Evolutionary conservation across 257 asterid species (phyloP).

Genomic region (Capsicum baccatum): DNA sequence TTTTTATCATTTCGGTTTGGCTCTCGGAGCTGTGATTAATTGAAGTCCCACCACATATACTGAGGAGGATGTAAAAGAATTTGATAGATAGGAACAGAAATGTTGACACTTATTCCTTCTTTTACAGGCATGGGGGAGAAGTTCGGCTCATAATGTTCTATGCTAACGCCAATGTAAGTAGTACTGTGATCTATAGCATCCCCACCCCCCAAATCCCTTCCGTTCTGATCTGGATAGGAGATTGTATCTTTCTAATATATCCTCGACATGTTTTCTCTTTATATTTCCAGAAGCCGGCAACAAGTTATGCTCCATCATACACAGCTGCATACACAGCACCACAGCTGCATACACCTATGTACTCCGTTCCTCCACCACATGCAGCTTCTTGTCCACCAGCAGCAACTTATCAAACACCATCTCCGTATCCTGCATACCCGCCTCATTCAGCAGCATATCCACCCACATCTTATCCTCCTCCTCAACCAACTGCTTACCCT

Average conservation of each 20-base stretch:
- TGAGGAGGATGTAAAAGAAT: neutral
- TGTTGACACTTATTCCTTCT: constrained; percentile 34
- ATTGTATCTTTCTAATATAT: neutral
- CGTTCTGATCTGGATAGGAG: neutral
- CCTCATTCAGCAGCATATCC: constrained; percentile 43
- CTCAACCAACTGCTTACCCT: constrained; percentile 34
- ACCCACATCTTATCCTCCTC: constrained; percentile 38
- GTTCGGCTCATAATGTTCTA: constrained; percentile 85
- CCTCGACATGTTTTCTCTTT: constrained; percentile 20
- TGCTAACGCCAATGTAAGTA: constrained; percentile 68
- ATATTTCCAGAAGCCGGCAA: constrained; percentile 50
- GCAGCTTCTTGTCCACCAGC: constrained; percentile 25
- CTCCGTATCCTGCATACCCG: constrained; percentile 44
- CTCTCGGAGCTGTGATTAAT: neutral
- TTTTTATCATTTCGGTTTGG: neutral
- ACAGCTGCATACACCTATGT: constrained; percentile 34
- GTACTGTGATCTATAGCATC: neutral
- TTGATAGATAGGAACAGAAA: neutral
- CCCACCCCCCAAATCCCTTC: neutral
- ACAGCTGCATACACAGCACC: constrained; percentile 38
- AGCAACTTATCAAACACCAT: constrained; percentile 35
- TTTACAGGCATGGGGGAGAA: constrained; percentile 84
- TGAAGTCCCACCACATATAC: constrained; percentile 5
- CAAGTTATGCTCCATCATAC: constrained; percentile 43
- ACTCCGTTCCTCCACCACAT: constrained; percentile 32